Base-by-base conservation (phyloP, 148 eudicot genomes). In the Rhododendron griersonianum region DNA sequence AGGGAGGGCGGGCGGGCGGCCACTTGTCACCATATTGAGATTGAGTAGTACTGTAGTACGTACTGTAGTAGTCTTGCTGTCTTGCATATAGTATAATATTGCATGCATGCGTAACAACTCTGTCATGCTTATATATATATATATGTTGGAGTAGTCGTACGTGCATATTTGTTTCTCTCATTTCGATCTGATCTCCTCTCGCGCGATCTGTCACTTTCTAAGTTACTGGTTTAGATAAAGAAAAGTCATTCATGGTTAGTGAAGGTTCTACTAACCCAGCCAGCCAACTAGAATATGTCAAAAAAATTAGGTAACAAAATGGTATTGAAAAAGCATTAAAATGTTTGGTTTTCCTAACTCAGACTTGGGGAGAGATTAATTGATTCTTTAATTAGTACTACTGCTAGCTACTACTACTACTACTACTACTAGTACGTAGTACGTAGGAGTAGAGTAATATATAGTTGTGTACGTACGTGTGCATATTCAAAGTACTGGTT, bases 181-280 rank as follows among this genome's bases (percentile, higher is more conserved):
- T 41, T 41, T 41, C 30, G 41, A 5, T 39, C 45, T 41, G 41
- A 5, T 39, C 45, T 41, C 45, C 1, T 41, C 45, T 6, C 45
- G 30, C 0, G 41, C 41, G 35, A 33, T 33, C 35, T 16, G 44
- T 81, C 84, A 37, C 33, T 81, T 13, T 59, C 28, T 4, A 44
- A 13, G 65, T 59, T 59, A 83, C 41, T 45, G 55, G 57, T 67
- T 25, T 28, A 14, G 18, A 23, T 45, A 51, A 81, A 14, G 33
- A 45, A 83, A 83, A 83, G 85, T 83, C 85, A 41, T 67, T 11
- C 75, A 83, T 67, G 85, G 85, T 67, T 65, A 83, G 85, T 83
- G 85, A 83, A 67, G 13, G 6, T 51, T 67, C 84, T 83, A 83
- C 85, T 83, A 44, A 71, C 85, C 85, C 85, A 69, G 45, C 76